Percentiles rank a stretch among this genome's conserved stretches.
Evolutionary conservation across 1,284 basidiomycete species (phyloP).

Genomic region (Agroathelia rolfsii): DNA sequence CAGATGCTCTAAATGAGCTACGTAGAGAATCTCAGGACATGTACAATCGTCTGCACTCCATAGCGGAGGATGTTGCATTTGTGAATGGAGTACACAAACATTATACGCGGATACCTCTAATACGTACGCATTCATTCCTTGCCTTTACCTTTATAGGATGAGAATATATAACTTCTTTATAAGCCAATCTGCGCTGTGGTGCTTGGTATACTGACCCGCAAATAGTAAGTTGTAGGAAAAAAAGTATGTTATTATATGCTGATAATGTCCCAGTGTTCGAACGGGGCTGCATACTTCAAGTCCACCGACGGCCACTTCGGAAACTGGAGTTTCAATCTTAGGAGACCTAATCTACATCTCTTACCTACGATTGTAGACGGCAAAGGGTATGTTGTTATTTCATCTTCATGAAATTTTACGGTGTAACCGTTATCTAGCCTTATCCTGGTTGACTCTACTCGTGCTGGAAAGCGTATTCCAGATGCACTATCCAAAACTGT

Average conservation of each 20-base stretch:
- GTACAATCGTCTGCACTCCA: constrained; percentile 82
- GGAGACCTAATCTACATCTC: constrained; percentile 81
- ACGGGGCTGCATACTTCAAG: constrained; percentile 81
- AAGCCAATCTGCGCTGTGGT: constrained; percentile 89
- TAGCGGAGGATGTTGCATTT: constrained; percentile 68
- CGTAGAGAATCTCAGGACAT: constrained; percentile 65
- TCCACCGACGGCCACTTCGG: constrained; percentile 91
- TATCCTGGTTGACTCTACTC: constrained; percentile 87
- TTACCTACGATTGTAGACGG: constrained; percentile 46
- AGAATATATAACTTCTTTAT: constrained; percentile 7
- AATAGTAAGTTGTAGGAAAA: constrained; percentile 30
- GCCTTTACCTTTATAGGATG: constrained; percentile 2
- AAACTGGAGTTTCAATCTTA: constrained; percentile 81
- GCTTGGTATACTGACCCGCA: constrained; percentile 85
- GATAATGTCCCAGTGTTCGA: constrained; percentile 22
- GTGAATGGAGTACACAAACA: constrained; percentile 47
- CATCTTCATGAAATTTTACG: background rate
- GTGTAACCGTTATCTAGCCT: constrained; percentile 35
- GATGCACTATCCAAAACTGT: constrained; percentile 93
- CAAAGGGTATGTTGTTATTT: constrained; percentile 43
- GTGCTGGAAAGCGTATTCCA: constrained; percentile 89
- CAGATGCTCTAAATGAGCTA: constrained; percentile 33
- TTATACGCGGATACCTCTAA: constrained; percentile 51
- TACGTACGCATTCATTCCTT: constrained; percentile 37
- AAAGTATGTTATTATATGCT: constrained; percentile 3